phyloP scores from a whole-genome alignment of 139 green algal genomes.

The Chlorella sorokiniana region DNA sequence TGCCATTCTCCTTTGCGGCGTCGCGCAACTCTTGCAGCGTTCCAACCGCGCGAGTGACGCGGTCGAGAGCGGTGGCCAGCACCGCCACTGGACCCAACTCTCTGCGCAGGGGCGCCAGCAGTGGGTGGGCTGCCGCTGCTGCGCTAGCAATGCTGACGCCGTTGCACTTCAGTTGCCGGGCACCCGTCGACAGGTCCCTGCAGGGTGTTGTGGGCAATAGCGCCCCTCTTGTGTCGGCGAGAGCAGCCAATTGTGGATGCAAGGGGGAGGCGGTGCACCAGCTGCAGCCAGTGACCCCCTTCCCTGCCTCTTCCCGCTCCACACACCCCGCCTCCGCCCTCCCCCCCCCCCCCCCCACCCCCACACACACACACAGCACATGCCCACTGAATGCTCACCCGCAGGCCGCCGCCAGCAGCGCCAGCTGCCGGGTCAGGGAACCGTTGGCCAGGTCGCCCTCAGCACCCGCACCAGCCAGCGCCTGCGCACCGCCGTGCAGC shows the following conservation, averaged over 20 bases:
- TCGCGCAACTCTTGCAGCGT: background rate
- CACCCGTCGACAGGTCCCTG: background rate
- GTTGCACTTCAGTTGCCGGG: background rate
- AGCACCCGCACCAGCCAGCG: background rate
- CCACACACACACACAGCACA: too few species aligned
- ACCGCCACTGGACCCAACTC: background rate
- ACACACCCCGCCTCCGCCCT: too few species aligned
- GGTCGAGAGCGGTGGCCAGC: background rate
- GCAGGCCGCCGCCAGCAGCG: background rate
- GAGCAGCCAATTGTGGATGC: too few species aligned
- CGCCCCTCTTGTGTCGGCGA: too few species aligned
- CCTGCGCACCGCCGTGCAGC: background rate
- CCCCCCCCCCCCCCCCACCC: too few species aligned
- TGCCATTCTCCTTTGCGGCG: background rate
- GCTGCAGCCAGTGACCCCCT: too few species aligned
- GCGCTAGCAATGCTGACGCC: background rate
- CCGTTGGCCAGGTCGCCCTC: background rate
- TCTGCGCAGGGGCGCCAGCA: background rate
- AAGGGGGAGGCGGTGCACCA: too few species aligned
- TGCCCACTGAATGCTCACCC: too few species aligned
- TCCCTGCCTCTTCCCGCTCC: too few species aligned
- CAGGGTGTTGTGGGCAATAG: background rate
- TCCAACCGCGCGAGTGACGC: background rate
- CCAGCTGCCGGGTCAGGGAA: background rate
- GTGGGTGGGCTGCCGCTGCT: background rate